Percentiles rank a stretch among this genome's conserved stretches.
These are phyloP conservation scores for Camillea tinctor DNA, from an alignment of 2,329 filamentous ascomycete species.

Conservation along the genomic window DNA sequence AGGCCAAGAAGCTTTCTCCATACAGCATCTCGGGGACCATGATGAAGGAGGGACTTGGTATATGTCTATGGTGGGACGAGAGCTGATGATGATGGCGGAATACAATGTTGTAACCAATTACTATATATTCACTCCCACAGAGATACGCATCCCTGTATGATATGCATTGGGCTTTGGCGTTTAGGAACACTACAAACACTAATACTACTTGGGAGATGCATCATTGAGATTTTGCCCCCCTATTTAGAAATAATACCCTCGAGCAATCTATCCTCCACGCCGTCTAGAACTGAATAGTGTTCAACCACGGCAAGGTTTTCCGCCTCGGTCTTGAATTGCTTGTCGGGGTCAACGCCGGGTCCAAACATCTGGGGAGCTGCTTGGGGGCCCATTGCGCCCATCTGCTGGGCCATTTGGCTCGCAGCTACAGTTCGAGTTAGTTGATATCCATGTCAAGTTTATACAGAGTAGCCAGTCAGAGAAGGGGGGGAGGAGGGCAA, in stretches of 20 bases:
- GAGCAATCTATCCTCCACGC: conserved; percentile 81
- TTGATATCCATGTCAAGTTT: conserved; percentile 7
- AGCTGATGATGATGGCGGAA: background rate
- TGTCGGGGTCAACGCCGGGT: conserved; percentile 90
- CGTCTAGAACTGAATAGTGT: conserved; percentile 87
- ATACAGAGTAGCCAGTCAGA: conserved; percentile 13
- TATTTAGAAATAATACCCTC: conserved; percentile 46
- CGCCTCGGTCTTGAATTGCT: conserved; percentile 87
- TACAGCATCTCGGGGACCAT: conserved; percentile 69
- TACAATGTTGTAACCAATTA: background rate
- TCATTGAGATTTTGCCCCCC: conserved; percentile 9
- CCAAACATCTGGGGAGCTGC: conserved; percentile 72
- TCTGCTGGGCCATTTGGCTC: conserved; percentile 84
- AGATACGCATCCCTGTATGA: background rate
- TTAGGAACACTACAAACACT: conserved; percentile 8
- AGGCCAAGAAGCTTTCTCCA: conserved; percentile 61
- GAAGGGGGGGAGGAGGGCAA: background rate
- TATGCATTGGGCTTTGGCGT: conserved; percentile 10
- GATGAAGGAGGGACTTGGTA: conserved; percentile 61
- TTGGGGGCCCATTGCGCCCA: conserved; percentile 72
- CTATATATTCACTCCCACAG: background rate
- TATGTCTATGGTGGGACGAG: conserved; percentile 63
- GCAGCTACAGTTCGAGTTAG: conserved; percentile 62
- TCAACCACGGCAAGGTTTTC: conserved; percentile 96
- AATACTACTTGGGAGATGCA: conserved; percentile 6